These are phyloP conservation scores for Phaeoacremonium minimum DNA, from an alignment of 2,329 filamentous ascomycete species.

Conservation along the genomic window DNA sequence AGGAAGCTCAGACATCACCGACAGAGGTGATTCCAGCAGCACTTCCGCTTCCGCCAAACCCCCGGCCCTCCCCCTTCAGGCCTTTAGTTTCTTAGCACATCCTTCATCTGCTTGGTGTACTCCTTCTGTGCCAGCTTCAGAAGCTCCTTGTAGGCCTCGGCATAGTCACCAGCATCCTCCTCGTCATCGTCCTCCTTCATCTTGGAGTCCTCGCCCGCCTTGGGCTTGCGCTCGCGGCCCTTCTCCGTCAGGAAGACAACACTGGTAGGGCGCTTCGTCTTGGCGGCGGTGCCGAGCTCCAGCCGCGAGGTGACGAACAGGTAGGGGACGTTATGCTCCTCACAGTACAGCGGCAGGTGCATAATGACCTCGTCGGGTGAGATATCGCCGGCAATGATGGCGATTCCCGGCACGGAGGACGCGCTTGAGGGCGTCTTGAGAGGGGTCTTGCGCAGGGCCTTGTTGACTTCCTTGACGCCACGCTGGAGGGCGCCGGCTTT, in stretches of 20 bases:
- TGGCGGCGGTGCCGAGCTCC: conserved; percentile 88
- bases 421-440: conserved; percentile 59
- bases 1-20: no score
- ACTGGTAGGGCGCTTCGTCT: conserved; percentile 93
- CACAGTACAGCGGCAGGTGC: conserved; percentile 94
- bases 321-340: conserved; percentile 96
- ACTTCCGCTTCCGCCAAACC: no score
- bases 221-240: conserved; percentile 36
- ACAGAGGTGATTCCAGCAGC: no score
- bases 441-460: conserved; percentile 90
- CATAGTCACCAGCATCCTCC: conserved; percentile 55
- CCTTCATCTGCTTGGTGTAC: conserved; percentile 48
- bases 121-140: conserved; percentile 66
- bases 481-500: conserved; percentile 95
- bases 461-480: conserved; percentile 98
- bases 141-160: conserved; percentile 59
- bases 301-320: conserved; percentile 90
- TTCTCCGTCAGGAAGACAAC: conserved; percentile 83
- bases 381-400: conserved; percentile 94
- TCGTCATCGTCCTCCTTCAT: conserved; percentile 38
- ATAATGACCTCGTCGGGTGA: conserved; percentile 98
- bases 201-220: conserved; percentile 37
- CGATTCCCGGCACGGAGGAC: conserved; percentile 60
- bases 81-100: conserved; percentile 5
- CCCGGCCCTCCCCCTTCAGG: background rate